Evolutionary conservation across 345 rosid species (phyloP), one percentile per base, ranked within the genome.

Genomic region (Physaria fendleri): DNA sequence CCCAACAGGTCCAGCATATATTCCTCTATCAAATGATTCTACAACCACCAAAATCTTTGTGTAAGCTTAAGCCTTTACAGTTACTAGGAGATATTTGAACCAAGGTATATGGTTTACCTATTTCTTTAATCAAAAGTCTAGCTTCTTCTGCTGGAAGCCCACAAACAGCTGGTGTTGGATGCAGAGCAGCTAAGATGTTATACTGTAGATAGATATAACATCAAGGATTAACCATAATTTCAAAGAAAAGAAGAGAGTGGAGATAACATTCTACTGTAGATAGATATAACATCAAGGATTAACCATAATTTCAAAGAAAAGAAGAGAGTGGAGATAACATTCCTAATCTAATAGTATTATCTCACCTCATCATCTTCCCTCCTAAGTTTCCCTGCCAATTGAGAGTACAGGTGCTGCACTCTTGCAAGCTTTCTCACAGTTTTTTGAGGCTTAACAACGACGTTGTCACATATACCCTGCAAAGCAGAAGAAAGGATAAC

Each of bases 81-180:
- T n/a, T n/a, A n/a, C n/a, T n/a, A n/a, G n/a, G n/a, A n/a, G n/a
- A n/a, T n/a, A n/a, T n/a, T n/a, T n/a, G n/a, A n/a, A n/a, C n/a
- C n/a, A n/a, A n/a, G n/a, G n/a, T n/a, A n/a, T n/a, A n/a, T n/a
- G n/a, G n/a, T 2, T 13, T 72, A 92, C 96, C 98, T 66, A 82
- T 84, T 73, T 85, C 84, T 50, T 86, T 78, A 62, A 92, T 92
- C 64, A 88, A 75, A 72, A 77, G 76, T 24, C 90, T 72, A 24
- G 98, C 98, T 62, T 83, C 87, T 78, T 92, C 96, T 27, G 88
- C 75, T 47, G 98, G 95, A 69, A 78, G 88, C 42, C 98, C 98
- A 71, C 95, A 92, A 44, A 92, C 96, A 75, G 98, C 96, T 66
- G 98, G 96, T 64, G 83, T 88, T 58, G 93, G 98, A 72, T 88